Base-by-base conservation (phyloP, 768 basidiomycete genomes). In the Collybiopsis confluens region DNA sequence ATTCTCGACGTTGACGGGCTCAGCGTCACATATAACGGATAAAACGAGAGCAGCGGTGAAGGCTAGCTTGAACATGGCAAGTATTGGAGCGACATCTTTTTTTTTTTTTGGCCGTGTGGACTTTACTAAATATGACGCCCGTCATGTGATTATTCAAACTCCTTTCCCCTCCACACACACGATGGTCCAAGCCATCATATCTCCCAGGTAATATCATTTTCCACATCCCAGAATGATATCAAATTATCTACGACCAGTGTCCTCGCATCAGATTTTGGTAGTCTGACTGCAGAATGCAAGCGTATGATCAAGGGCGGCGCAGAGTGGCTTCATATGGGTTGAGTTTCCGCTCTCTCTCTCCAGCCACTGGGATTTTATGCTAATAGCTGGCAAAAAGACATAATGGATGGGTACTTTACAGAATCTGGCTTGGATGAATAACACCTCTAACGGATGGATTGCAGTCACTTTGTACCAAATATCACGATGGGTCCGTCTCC, bases 251-350 rank as follows among this genome's bases (percentile, higher is more conserved):
- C 37, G 15, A n/a, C n/a, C 23, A 48, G 95, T 3, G 93, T 98
- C 40, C 87, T 99, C 16, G 96, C 97, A 53, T 94, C 91, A 10
- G 94, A 99, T 75, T 95, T 99, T 71, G 95, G 93, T 38, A 87
- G 96, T 64, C 83, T 99, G 61, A 87, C 86, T 47, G 88, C 87
- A 62, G 97, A 99, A 83, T 97, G 97, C 73, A 88, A 89, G 67
- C 81, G 94, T 45, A 98, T 99, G 94, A 92, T 98, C 56, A 85
- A 86, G 65, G 82, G 84, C 57, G 97, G 97, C 11, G 95, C 95
- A 20, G 88, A 98, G 69, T 98, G 97, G 97, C 80, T 98, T 54
- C 96, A 98, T 62, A 98, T 98, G 95, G 94, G 94, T 90, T 76
- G 60, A 66, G 60, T 26, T 28, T 45, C 38, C 42, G 43, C 50